Evolutionary conservation across 495 filamentous ascomycete species (phyloP).

Genomic region (Lichina pygmaea): DNA sequence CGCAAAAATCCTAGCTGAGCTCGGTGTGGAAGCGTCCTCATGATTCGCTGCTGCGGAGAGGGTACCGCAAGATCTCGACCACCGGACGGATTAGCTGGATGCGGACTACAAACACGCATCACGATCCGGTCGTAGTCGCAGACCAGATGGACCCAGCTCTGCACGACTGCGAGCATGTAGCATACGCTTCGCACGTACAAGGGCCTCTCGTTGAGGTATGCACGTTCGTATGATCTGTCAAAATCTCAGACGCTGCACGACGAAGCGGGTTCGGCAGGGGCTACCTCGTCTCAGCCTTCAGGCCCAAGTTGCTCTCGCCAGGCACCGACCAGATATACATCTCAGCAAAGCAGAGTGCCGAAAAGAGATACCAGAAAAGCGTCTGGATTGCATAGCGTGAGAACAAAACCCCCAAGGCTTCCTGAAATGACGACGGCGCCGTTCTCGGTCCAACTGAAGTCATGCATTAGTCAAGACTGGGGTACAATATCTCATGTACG

Average conservation of each 20-base stretch:
- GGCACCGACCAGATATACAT: constrained; percentile 55
- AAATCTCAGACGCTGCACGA: constrained; percentile 5
- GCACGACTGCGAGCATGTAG: constrained; percentile 34
- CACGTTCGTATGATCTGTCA: constrained; percentile 32
- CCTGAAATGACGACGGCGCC: constrained; percentile 34
- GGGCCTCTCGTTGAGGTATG: constrained; percentile 64
- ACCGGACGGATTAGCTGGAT: constrained; percentile 10
- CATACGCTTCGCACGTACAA: constrained; percentile 56
- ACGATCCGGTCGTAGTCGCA: constrained; percentile 46
- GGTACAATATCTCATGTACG: no score
- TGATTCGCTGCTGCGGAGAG: constrained; percentile 8
- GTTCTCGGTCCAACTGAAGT: constrained; percentile 33
- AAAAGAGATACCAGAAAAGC: constrained; percentile 41
- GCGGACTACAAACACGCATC: constrained; percentile 20
- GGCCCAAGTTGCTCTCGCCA: constrained; percentile 34
- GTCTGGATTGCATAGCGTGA: constrained; percentile 36
- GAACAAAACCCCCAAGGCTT: constrained; percentile 25
- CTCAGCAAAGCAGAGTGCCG: constrained; percentile 56
- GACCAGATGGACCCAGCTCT: constrained; percentile 41
- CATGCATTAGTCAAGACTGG: not conserved
- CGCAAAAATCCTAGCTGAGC: constrained; percentile 12
- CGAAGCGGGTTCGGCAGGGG: constrained; percentile 4
- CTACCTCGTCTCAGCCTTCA: constrained; percentile 39
- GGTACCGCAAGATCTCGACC: constrained; percentile 12
- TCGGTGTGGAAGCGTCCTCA: constrained; percentile 11